A percentile compares a stretch with the other conserved stretches of the same genome.
Conservation (phyloP, 2,329 filamentous ascomycete species). For the Penicillium capsulatum region DNA sequence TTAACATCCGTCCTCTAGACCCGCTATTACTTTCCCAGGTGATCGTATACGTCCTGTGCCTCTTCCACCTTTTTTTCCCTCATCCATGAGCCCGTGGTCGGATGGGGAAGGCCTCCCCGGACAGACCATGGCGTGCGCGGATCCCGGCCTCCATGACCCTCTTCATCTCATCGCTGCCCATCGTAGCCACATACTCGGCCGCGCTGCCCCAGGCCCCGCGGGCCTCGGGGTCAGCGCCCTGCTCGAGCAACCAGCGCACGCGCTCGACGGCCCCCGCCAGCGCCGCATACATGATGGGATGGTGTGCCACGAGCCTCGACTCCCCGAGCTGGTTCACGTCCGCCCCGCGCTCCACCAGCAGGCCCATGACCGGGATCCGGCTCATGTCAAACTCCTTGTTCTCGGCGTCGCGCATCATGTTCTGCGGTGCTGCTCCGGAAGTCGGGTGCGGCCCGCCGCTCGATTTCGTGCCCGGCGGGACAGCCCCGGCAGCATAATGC, state of each 20-base stretch:
- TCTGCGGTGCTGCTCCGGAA: too few species aligned
- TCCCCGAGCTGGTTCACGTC: slow-evolving; percentile 24
- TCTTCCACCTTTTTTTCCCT: neutral
- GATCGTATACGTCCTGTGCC: neutral
- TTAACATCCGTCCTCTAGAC: too few species aligned
- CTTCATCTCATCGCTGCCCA: slow-evolving; percentile 10
- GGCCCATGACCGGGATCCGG: slow-evolving; percentile 25
- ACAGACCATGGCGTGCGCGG: neutral
- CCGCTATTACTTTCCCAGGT: too few species aligned
- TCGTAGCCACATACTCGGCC: slow-evolving; percentile 12
- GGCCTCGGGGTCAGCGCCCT: slow-evolving; percentile 14
- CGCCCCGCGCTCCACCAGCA: slow-evolving; percentile 23
- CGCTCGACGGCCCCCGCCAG: slow-evolving; percentile 17
- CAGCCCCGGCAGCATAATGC: slow-evolving; percentile 14
- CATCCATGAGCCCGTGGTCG: too few species aligned
- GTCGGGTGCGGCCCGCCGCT: neutral
- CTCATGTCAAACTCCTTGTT: slow-evolving; percentile 19
- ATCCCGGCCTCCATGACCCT: slow-evolving; percentile 7
- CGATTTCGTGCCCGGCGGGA: slow-evolving; percentile 3
- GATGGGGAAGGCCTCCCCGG: too few species aligned
- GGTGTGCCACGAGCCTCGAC: slow-evolving; percentile 16
- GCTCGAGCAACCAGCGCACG: slow-evolving; percentile 15
- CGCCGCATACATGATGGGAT: slow-evolving; percentile 22
- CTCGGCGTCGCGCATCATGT: slow-evolving; percentile 2
- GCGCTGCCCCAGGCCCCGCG: slow-evolving; percentile 15